A percentile compares a stretch with the other conserved stretches of the same genome.
Conservation (phyloP, 2,329 filamentous ascomycete genomes). For the Leptographium radiaticola region DNA sequence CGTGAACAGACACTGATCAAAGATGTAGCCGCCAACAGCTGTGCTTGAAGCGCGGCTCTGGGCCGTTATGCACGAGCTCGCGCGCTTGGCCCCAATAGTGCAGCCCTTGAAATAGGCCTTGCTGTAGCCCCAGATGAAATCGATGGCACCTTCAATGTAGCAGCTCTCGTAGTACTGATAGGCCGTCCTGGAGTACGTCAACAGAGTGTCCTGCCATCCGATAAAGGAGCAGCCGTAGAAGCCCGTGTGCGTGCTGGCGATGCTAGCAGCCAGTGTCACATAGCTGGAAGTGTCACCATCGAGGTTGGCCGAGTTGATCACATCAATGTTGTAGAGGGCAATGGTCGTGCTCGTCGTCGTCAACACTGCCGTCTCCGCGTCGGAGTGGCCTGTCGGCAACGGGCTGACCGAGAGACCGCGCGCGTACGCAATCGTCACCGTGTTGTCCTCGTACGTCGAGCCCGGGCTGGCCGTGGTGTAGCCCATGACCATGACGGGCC, state of each 20-base stretch:
- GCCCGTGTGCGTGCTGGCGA: background rate
- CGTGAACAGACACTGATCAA: conserved; percentile 28
- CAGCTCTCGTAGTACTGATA: conserved; percentile 7
- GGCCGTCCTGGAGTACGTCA: background rate
- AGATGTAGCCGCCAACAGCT: conserved; percentile 29
- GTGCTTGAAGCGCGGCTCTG: conserved; percentile 22
- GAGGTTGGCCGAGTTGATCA: conserved; percentile 29
- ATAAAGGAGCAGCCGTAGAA: background rate
- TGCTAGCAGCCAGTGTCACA: conserved; percentile 12
- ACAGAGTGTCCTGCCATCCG: background rate
- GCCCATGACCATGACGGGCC: conserved; percentile 32
- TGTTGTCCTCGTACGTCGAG: conserved; percentile 37
- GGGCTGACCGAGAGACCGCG: conserved; percentile 22
- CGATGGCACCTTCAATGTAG: conserved; percentile 19
- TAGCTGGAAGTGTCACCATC: conserved; percentile 35
- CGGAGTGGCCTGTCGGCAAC: conserved; percentile 31
- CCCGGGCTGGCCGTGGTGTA: conserved; percentile 12
- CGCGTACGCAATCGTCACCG: conserved; percentile 38
- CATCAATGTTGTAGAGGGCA: conserved; percentile 23
- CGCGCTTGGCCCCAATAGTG: background rate
- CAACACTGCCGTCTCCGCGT: conserved; percentile 26
- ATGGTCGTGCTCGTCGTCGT: conserved; percentile 38
- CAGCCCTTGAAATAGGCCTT: conserved; percentile 10
- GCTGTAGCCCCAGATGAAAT: conserved; percentile 10
- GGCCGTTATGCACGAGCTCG: background rate